Evolutionary conservation across 169 alveolate species (phyloP).

Genomic region (Eimeria sp.): DNA sequence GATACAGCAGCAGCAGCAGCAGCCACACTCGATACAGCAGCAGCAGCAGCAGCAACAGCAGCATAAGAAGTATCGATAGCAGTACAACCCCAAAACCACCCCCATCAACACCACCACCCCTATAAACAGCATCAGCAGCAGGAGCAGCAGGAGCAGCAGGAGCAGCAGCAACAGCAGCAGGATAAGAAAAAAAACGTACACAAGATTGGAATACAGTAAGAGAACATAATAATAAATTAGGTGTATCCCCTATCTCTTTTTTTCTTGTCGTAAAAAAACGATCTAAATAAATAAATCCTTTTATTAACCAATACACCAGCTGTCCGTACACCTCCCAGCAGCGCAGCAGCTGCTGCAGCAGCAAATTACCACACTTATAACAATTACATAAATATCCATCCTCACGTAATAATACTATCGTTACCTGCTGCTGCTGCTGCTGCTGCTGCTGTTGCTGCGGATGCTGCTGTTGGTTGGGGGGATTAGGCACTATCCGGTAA

Average conservation of each 20-base stretch:
- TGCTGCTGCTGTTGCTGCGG: conserved; percentile 19
- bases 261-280: conserved; percentile 24
- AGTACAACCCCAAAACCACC: not conserved
- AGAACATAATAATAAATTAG: conserved; percentile 16
- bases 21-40: not conserved
- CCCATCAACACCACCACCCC: not conserved
- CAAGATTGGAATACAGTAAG: conserved; percentile 47
- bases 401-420: not conserved
- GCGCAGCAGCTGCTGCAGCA: conserved; percentile 76
- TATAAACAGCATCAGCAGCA: conserved; percentile 22
- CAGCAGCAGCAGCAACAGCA: conserved; percentile 28
- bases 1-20: not conserved
- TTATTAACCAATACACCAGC: conserved; percentile 24
- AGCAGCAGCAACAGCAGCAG: conserved; percentile 23
- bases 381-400: conserved; percentile 30
- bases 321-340: conserved; percentile 72
- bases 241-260: conserved; percentile 56
- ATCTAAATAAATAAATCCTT: conserved; percentile 38
- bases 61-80: not conserved
- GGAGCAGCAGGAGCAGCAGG: conserved; percentile 14
- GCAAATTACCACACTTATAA: conserved; percentile 30
- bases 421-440: no score
- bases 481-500: no score
- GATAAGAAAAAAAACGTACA: not conserved
- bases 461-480: not conserved